These are phyloP conservation scores for Colletotrichum trifolii DNA, from an alignment of 2,329 filamentous ascomycete genomes.

Conservation along the genomic window DNA sequence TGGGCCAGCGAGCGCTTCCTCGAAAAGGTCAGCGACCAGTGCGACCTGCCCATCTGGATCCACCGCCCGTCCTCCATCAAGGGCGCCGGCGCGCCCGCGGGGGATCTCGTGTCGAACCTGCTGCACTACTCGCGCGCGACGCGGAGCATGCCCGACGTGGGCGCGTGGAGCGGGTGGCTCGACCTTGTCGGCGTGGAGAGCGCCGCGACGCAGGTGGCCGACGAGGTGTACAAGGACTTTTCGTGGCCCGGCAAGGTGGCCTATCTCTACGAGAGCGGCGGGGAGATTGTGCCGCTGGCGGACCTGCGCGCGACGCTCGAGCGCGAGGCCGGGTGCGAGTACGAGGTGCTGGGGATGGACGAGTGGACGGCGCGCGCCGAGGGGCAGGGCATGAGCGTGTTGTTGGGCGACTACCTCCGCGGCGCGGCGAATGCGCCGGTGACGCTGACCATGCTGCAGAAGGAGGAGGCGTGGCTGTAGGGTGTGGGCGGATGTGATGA, in stretches of 20 bases:
- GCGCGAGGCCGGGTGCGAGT: not conserved
- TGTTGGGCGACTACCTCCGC: too few relatives aligned
- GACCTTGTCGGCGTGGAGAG: not conserved
- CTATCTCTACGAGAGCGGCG: not conserved
- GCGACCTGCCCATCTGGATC: constrained; percentile 33
- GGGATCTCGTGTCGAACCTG: not conserved
- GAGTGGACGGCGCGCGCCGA: constrained; percentile 38
- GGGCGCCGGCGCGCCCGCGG: not conserved
- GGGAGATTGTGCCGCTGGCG: not conserved
- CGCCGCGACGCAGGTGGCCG: not conserved
- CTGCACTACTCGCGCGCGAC: not conserved
- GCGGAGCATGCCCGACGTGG: not conserved
- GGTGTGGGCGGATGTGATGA: too few relatives aligned
- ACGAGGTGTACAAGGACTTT: not conserved
- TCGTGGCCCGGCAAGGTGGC: not conserved
- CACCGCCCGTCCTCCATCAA: constrained; percentile 37
- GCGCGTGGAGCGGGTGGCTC: not conserved
- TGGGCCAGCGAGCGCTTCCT: constrained; percentile 48
- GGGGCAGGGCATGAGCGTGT: constrained; percentile 47
- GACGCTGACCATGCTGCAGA: too few relatives aligned
- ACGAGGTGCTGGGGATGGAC: not conserved
- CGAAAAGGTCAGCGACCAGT: constrained; percentile 37
- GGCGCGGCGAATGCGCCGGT: too few relatives aligned
- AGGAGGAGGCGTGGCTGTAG: too few relatives aligned
- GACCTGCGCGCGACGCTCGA: not conserved